Percentiles rank a stretch among this genome's conserved stretches.
Evolutionary conservation across 1,284 basidiomycete genomes (phyloP).

Genomic region (Filobasidium uniguttulatum): DNA sequence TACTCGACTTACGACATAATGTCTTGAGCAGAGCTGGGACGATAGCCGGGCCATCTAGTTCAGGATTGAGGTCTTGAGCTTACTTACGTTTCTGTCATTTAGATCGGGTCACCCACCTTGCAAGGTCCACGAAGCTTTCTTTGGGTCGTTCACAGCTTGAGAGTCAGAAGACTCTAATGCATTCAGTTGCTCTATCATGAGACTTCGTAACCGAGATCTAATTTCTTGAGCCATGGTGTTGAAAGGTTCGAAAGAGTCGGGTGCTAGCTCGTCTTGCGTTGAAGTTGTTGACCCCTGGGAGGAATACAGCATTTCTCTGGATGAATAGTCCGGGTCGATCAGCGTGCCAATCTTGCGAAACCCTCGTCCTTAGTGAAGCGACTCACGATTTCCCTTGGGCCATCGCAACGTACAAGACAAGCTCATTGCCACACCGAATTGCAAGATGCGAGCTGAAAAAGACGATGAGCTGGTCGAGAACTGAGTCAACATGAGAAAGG

Average conservation of each 20-base stretch:
- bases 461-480: slow-evolving; percentile 67
- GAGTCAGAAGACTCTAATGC: too few relatives aligned
- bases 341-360: neutral
- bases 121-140: too few relatives aligned
- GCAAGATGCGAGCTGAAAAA: slow-evolving; percentile 90
- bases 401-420: slow-evolving; percentile 80
- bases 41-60: slow-evolving; percentile 47
- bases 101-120: too few relatives aligned
- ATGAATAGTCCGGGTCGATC: too few relatives aligned
- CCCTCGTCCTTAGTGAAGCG: neutral
- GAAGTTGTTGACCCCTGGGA: slow-evolving; percentile 32
- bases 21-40: slow-evolving; percentile 80
- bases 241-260: slow-evolving; percentile 75
- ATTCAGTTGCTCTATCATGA: slow-evolving; percentile 52
- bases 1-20: slow-evolving; percentile 57
- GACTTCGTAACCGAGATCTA: slow-evolving; percentile 50
- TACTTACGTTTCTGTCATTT: too few relatives aligned
- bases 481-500: slow-evolving; percentile 51
- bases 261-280: slow-evolving; percentile 16
- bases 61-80: neutral
- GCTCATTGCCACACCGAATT: slow-evolving; percentile 74
- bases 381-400: slow-evolving; percentile 54
- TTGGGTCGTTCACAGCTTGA: too few relatives aligned
- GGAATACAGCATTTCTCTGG: slow-evolving; percentile 61
- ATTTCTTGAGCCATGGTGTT: slow-evolving; percentile 45